Evolutionary conservation across 179 eudicot species (phyloP).

Genomic region (Spergularia azorica): DNA sequence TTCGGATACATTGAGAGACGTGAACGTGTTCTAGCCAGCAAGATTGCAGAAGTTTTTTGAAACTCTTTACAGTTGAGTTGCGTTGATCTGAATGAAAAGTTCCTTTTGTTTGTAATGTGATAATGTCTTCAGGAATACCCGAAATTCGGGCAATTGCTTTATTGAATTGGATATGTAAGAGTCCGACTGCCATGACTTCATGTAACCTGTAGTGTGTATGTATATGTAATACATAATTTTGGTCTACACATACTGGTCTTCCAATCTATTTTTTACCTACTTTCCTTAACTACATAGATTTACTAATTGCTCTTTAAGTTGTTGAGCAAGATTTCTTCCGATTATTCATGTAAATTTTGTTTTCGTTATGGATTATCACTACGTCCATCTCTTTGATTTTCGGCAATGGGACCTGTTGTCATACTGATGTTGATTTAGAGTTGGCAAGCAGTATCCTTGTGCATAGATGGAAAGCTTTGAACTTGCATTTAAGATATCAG

Average conservation of each 20-base stretch:
- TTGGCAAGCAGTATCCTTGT: too few relatives aligned
- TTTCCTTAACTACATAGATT: too few relatives aligned
- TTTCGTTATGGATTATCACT: too few relatives aligned
- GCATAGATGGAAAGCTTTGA: too few relatives aligned
- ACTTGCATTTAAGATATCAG: too few relatives aligned
- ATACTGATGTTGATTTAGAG: too few relatives aligned
- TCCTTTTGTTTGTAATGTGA: constrained; percentile 15
- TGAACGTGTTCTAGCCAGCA: constrained; percentile 92
- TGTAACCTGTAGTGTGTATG: not conserved
- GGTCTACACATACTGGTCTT: not conserved
- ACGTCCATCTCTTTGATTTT: too few relatives aligned
- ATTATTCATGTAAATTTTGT: too few relatives aligned
- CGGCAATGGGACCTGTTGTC: too few relatives aligned
- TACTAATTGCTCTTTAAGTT: too few relatives aligned
- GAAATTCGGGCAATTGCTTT: constrained; percentile 4
- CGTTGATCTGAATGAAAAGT: not conserved
- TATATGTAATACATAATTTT: not conserved
- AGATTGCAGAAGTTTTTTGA: constrained; percentile 71
- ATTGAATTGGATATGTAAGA: not conserved
- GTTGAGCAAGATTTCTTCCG: too few relatives aligned
- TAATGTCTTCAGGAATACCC: constrained; percentile 4
- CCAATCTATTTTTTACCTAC: too few relatives aligned
- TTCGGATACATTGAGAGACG: constrained; percentile 84
- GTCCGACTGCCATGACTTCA: not conserved
- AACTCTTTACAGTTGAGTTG: not conserved